Evolutionary conservation across 2,329 filamentous ascomycete species (phyloP).

Genomic region (Claviceps digitariae): DNA sequence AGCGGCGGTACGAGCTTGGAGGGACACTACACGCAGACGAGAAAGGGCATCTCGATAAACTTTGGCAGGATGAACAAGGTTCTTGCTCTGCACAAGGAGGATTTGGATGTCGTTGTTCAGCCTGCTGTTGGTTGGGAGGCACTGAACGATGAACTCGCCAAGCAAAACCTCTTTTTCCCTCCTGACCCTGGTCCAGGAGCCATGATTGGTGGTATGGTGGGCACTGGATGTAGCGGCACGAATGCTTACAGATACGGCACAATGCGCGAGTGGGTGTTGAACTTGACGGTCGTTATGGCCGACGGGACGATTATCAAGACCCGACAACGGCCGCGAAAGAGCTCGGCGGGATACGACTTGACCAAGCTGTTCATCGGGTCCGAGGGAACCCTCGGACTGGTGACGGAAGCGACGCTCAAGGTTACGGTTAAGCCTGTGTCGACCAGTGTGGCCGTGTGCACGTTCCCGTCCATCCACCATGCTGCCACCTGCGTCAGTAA

Average conservation of each 20-base stretch:
- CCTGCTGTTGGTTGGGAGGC: conserved; percentile 77
- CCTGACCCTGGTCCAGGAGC: conserved; percentile 84
- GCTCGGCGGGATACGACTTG: conserved; percentile 81
- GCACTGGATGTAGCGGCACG: conserved; percentile 61
- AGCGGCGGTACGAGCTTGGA: conserved; percentile 82
- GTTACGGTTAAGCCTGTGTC: conserved; percentile 68
- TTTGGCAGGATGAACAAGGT: conserved; percentile 79
- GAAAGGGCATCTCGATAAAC: conserved; percentile 74
- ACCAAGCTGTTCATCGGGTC: conserved; percentile 82
- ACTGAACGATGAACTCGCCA: conserved; percentile 63
- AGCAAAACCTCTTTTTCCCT: conserved; percentile 75
- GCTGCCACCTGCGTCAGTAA: conserved; percentile 68
- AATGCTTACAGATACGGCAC: conserved; percentile 89
- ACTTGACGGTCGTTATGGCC: conserved; percentile 74
- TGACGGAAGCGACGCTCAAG: conserved; percentile 84
- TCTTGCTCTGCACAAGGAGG: conserved; percentile 60
- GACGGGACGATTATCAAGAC: conserved; percentile 88
- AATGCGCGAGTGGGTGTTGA: conserved; percentile 89
- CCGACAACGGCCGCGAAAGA: conserved; percentile 75
- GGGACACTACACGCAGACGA: conserved; percentile 74
- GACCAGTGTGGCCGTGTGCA: conserved; percentile 65
- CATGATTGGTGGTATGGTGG: conserved; percentile 83
- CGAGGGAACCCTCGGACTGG: conserved; percentile 80
- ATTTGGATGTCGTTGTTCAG: conserved; percentile 64
- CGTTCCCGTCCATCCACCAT: conserved; percentile 44